Base-by-base conservation (phyloP, 1,139 yeast genomes). In the Yamadazyma sp. region DNA sequence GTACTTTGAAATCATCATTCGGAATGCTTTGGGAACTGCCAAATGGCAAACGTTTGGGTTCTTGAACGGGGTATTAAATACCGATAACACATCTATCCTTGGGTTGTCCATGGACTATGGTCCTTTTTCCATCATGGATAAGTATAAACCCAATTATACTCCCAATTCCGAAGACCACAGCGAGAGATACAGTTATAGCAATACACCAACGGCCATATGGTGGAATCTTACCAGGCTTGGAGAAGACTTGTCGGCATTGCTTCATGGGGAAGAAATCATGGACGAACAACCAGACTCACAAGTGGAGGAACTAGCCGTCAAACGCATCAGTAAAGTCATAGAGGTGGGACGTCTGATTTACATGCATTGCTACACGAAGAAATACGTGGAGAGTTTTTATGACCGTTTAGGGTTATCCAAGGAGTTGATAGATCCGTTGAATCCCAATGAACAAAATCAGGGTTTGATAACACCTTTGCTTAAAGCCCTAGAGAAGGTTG, bases 21-120 rank as follows among this genome's bases (percentile, higher is more conserved):
- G 89, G 36, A 91, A 89, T 56, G 96, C 97, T 0, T 61, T 66
- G 33, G 76, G 88, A 18, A 83, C 88, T 1, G 96, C 96, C 1
- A 70, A 77, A 49, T 87, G 96, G 88, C 98, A 92, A 59, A 76
- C 83, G 0, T 91, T 89, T 60, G 98, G 97, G 3, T 89, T 91
- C 55, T 64, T 91, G 53, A 92, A 92, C 55, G 98, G 98, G 5
- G 98, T 92, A 2, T 68, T 92, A 44, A 92, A 92, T 57, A 91
- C 98, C 0, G 98, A 92, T 57, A 92, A 92, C 56, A 88, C 96
- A 0, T 87, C 96, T 0, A 72, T 92, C 6, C 57, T 84, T 33
- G 98, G 98, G 0, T 67, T 91, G 12, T 80, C 96, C 0, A 79
- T 92, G 63, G 98, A 92, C 61, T 92, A 84, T 59, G 98, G 98